Percentiles rank a stretch among this genome's conserved stretches.
Conservation (phyloP, 257 asterid genomes). For the Paulownia fortunei region DNA sequence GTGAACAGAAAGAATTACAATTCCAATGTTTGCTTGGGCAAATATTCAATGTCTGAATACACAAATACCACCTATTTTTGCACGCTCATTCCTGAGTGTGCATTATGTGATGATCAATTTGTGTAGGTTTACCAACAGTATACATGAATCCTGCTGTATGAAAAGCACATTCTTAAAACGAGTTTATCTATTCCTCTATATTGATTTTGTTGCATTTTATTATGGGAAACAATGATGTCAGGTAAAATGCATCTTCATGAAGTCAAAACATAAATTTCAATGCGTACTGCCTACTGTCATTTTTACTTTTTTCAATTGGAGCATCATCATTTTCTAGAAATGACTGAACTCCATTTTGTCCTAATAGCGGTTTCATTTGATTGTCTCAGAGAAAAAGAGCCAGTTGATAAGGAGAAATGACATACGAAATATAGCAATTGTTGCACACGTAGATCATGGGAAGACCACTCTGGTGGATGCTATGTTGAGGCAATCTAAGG, state of each 20-base stretch:
- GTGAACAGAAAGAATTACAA: too few relatives aligned
- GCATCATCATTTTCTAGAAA: background rate
- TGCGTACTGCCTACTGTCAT: background rate
- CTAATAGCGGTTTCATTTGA: slow-evolving; percentile 26
- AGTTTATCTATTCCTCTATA: too few relatives aligned
- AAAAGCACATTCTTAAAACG: background rate
- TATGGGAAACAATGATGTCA: too few relatives aligned
- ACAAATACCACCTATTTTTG: too few relatives aligned
- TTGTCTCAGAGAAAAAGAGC: slow-evolving; percentile 56
- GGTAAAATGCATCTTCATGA: too few relatives aligned
- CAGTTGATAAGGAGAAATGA: slow-evolving; percentile 80
- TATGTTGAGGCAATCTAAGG: slow-evolving; percentile 95
- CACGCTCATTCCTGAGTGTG: too few relatives aligned
- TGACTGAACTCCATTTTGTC: background rate
- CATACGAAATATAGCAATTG: slow-evolving; percentile 91
- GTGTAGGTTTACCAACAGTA: background rate
- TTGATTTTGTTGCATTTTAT: too few relatives aligned
- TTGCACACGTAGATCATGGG: slow-evolving; percentile 99
- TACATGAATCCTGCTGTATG: background rate
- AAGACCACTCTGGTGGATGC: slow-evolving; percentile 97
- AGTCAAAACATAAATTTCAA: too few relatives aligned
- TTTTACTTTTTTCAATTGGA: background rate
- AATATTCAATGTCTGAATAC: too few relatives aligned
- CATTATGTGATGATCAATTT: too few relatives aligned
- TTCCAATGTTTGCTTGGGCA: too few relatives aligned